Conservation (phyloP, 73 alveolate species). For the Diophrys sp. region DNA sequence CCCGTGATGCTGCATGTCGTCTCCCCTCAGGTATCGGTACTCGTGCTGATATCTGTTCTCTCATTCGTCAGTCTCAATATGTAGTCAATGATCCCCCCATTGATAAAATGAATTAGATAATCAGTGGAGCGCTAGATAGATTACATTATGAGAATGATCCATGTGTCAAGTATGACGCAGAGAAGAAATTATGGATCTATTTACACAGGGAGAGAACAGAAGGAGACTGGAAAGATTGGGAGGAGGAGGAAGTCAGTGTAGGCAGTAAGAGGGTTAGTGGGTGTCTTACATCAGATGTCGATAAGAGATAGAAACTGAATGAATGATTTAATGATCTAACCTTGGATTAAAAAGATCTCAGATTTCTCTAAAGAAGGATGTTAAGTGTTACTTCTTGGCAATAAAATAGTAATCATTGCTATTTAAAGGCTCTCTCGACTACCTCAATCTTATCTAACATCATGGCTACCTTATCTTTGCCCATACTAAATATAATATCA, state of each 20-base stretch:
- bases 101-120: slow-evolving; percentile 76
- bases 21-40: slow-evolving; percentile 98
- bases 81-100: slow-evolving; percentile 80
- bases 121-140: slow-evolving; percentile 98
- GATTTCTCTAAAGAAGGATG: too few relatives aligned
- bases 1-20: slow-evolving; percentile 97
- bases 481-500: too few relatives aligned
- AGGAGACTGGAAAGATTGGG: slow-evolving; percentile 75
- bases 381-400: background rate
- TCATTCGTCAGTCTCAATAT: slow-evolving; percentile 88
- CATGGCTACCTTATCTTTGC: too few relatives aligned
- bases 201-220: slow-evolving; percentile 92
- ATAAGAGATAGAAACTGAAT: too few relatives aligned
- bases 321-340: too few relatives aligned
- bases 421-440: too few relatives aligned
- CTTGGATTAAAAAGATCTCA: too few relatives aligned
- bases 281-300: too few relatives aligned
- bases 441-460: too few relatives aligned
- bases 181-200: slow-evolving; percentile 95
- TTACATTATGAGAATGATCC: slow-evolving; percentile 97
- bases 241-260: too few relatives aligned
- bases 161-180: slow-evolving; percentile 95
- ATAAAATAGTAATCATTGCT: too few relatives aligned
- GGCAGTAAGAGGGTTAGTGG: too few relatives aligned
- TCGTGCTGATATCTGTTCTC: slow-evolving; percentile 93